Evolutionary conservation across 2,329 filamentous ascomycete genomes (phyloP), one percentile per base, ranked within the genome.

Genomic region (Pestalotiopsis sp.): DNA sequence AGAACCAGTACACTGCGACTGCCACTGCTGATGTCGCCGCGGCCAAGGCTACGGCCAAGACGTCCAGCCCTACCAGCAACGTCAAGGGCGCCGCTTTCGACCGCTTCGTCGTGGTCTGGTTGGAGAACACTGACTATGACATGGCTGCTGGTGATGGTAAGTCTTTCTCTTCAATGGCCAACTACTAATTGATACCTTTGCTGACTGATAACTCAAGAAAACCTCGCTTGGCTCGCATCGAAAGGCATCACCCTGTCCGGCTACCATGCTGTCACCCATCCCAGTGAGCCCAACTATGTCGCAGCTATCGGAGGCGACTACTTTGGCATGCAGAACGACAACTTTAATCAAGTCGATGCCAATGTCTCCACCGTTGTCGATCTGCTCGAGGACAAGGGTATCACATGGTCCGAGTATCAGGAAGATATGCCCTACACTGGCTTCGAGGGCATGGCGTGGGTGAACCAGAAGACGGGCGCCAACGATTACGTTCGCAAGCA

Each of bases 401-500:
- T 93, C 76, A 86, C 86, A 2, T 93, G 91, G 91, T 90, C 83
- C 65, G 83, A 90, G 72, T 96, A 95, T 81, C 88, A 94, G 78
- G 93, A 96, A 77, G 90, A 93, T 75, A 86, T 92, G 85, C 93
- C 93, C 2, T 94, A 90, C 80, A 84, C 88, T 2, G 93, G 93
- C 13, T 95, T 89, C 80, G 86, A 93, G 78, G 92, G 92, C 27
- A 78, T 79, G 45, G 82, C 81, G 0, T 93, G 83, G 77, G 84
- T 88, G 68, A 93, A 94, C 79, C 89, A 89, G 72, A 70, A 88
- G 73, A 92, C 86, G 2, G 86, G 87, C 38, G 85, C 86, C 63
- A 92, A 94, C 75, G 89, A 91, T 81, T 96, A 96, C 77, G 92
- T 95, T 7, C 90, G 93, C 76, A 95, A 96, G 82, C 93, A 96